phyloP scores from a whole-genome alignment of 2,329 filamentous ascomycete genomes.

The Exophiala alcalophila region DNA sequence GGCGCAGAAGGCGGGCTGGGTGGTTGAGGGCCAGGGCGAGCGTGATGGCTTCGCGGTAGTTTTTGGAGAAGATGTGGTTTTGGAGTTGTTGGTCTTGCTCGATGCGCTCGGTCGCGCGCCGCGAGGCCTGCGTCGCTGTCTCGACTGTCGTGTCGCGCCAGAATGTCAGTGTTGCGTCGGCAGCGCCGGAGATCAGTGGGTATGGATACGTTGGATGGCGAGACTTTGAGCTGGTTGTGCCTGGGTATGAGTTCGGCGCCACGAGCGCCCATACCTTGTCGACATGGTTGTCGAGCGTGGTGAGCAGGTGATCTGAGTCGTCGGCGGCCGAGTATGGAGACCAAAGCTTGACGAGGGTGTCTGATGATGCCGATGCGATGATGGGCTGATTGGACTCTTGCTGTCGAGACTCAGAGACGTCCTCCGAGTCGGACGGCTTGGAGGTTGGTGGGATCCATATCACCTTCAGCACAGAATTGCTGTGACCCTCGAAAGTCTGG shows the following conservation, averaged over 20 bases:
- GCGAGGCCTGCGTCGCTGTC: slow-evolving; percentile 71
- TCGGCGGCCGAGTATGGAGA: slow-evolving; percentile 60
- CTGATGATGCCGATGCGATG: slow-evolving; percentile 81
- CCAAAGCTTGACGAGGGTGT: slow-evolving; percentile 96
- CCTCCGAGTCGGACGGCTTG: no score
- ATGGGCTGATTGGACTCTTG: slow-evolving; percentile 34
- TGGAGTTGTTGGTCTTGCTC: slow-evolving; percentile 93
- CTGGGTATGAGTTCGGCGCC: slow-evolving; percentile 47
- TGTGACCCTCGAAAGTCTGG: slow-evolving; percentile 92
- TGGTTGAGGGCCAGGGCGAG: slow-evolving; percentile 92
- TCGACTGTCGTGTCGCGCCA: slow-evolving; percentile 88
- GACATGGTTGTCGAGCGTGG: slow-evolving; percentile 93
- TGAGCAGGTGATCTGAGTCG: slow-evolving; percentile 68
- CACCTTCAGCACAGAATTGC: slow-evolving; percentile 91
- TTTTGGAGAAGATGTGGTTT: slow-evolving; percentile 83
- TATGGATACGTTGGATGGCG: slow-evolving; percentile 45
- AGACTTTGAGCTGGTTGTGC: slow-evolving; percentile 34
- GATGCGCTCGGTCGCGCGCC: slow-evolving; percentile 72
- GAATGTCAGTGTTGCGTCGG: slow-evolving; percentile 89
- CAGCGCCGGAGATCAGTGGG: slow-evolving; percentile 82
- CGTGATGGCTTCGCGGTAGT: slow-evolving; percentile 89
- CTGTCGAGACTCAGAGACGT: slow-evolving; percentile 33
- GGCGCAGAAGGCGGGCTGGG: slow-evolving; percentile 75
- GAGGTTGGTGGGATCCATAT: slow-evolving; percentile 73
- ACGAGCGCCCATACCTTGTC: slow-evolving; percentile 92